Evolutionary conservation across 2,329 filamentous ascomycete genomes (phyloP).

Genomic region (Plenodomus biglobosus): DNA sequence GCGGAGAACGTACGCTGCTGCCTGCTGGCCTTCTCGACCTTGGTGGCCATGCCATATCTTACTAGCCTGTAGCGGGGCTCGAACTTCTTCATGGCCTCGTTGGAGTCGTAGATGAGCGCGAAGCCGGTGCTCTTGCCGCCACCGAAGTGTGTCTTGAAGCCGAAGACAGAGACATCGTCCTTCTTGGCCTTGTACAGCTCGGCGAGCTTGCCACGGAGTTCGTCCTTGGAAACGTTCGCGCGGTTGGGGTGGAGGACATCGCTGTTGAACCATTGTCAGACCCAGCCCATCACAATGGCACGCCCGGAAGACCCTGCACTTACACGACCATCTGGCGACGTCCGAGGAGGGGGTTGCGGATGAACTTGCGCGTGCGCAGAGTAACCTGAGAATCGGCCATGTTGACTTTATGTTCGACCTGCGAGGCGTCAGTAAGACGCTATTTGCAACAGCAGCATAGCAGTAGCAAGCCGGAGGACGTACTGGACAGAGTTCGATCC

Average conservation of each 20-base stretch:
- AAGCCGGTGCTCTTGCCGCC: constrained; percentile 99
- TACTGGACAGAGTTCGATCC: constrained; percentile 42
- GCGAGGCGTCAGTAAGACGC: constrained; percentile 19
- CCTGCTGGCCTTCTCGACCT: constrained; percentile 96
- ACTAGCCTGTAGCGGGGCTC: constrained; percentile 98
- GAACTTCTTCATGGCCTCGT: constrained; percentile 99
- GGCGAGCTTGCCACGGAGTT: constrained; percentile 92
- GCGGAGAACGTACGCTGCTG: constrained; percentile 85
- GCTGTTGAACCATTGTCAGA: constrained; percentile 57
- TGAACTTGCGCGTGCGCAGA: constrained; percentile 97
- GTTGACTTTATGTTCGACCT: constrained; percentile 53
- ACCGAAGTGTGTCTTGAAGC: constrained; percentile 98
- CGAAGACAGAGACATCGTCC: constrained; percentile 97
- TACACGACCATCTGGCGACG: constrained; percentile 99
- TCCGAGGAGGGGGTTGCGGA: constrained; percentile 98
- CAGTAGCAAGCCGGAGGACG: constrained; percentile 14
- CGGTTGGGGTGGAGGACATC: constrained; percentile 99
- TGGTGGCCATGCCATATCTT: constrained; percentile 85
- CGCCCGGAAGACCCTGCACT: constrained; percentile 31
- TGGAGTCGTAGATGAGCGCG: constrained; percentile 96
- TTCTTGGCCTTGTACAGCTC: constrained; percentile 98
- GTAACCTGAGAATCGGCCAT: constrained; percentile 76
- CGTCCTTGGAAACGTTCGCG: constrained; percentile 98
- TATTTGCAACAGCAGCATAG: constrained; percentile 5
- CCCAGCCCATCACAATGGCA: constrained; percentile 19